These are phyloP conservation scores for Silene conica DNA, from an alignment of 148 eudicot genomes.

Conservation along the genomic window DNA sequence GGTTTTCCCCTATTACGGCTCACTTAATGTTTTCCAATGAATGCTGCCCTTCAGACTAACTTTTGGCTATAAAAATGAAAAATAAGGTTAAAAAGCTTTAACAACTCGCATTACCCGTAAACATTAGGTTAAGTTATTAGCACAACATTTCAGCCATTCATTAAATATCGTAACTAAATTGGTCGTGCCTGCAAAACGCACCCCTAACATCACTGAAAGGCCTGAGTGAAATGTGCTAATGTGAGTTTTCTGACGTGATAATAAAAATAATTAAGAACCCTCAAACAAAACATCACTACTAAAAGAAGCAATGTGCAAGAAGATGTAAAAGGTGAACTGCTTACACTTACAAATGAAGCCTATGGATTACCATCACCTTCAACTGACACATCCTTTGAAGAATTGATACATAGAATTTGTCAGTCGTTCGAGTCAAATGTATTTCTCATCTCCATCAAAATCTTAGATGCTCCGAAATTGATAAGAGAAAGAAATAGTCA, in stretches of 20 bases:
- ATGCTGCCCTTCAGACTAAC: background rate
- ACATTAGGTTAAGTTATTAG: background rate
- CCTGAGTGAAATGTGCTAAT: background rate
- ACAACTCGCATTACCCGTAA: background rate
- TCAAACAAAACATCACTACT: background rate
- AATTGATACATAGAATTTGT: slow-evolving; percentile 73
- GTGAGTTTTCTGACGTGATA: background rate
- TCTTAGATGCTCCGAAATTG: slow-evolving; percentile 57
- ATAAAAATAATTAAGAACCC: background rate
- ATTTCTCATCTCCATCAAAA: slow-evolving; percentile 67
- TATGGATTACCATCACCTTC: slow-evolving; percentile 60
- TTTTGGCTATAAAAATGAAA: background rate
- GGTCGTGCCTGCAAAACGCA: background rate
- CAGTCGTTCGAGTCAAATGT: slow-evolving; percentile 83
- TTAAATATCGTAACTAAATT: background rate
- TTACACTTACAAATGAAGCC: slow-evolving; percentile 61
- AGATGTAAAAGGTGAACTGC: background rate
- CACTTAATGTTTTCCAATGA: background rate
- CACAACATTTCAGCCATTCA: background rate
- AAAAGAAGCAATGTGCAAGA: slow-evolving; percentile 3
- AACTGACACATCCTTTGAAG: slow-evolving; percentile 45
- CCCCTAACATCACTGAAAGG: background rate
- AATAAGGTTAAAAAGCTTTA: background rate
- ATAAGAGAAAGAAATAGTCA: slow-evolving; percentile 15
- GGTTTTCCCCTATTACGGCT: background rate